Conservation (phyloP, 108 stramenopile species). For the Skeletonema potamos region DNA sequence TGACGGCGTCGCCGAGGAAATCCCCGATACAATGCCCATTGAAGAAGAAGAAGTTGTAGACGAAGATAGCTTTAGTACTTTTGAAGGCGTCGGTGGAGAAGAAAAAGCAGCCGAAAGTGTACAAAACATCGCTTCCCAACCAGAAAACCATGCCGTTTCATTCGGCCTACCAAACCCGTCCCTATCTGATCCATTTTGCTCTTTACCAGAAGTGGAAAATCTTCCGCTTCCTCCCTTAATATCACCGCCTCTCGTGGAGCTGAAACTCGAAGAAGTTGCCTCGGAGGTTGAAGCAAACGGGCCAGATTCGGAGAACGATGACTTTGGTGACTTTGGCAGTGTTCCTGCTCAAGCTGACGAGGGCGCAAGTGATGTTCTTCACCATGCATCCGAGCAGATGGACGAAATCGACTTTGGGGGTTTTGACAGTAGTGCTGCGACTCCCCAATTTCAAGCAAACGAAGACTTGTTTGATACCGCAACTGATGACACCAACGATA, state of each 20-base stretch:
- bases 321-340: slow-evolving; percentile 8
- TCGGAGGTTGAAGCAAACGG: not conserved
- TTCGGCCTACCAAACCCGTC: slow-evolving; percentile 1
- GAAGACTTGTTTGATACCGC: not conserved
- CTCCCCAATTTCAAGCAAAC: not conserved
- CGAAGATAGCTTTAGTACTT: not conserved
- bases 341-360: not conserved
- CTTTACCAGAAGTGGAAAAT: slow-evolving; percentile 38
- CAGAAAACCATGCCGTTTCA: not conserved
- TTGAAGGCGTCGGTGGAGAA: slow-evolving; percentile 10
- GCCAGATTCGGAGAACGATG: not conserved
- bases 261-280: not conserved
- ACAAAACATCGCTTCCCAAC: not conserved
- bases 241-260: not conserved
- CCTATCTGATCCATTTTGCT: slow-evolving; percentile 31
- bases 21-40: not conserved
- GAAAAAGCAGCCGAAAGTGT: not conserved
- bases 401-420: slow-evolving; percentile 47
- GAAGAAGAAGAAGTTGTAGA: not conserved
- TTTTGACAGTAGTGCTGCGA: slow-evolving; percentile 22
- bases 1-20: slow-evolving; percentile 15
- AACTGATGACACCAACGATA: slow-evolving; percentile 3
- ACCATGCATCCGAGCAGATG: not conserved
- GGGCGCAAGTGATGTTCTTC: not conserved
- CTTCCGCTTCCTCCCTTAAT: slow-evolving; percentile 27